phyloP scores from a whole-genome alignment of 805 yeast genomes.

The Vanderwaltozyma tropicalis region DNA sequence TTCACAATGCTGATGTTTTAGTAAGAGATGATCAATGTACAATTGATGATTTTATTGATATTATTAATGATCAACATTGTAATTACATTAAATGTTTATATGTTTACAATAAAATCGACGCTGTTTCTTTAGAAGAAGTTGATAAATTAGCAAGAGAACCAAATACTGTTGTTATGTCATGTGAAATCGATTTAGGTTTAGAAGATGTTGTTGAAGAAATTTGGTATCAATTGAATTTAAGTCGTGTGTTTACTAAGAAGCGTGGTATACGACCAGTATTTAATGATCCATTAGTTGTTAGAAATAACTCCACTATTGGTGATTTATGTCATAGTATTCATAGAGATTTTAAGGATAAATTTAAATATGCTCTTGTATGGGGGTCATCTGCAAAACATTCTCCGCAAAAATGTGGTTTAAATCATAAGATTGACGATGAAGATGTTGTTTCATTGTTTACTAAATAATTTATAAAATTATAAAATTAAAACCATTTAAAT shows the following conservation, averaged over 20 bases:
- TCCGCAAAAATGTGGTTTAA: conserved; percentile 92
- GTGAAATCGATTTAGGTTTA: conserved; percentile 78
- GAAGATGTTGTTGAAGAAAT: conserved; percentile 85
- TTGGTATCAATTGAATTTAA: conserved; percentile 76
- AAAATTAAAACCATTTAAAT: too few species aligned
- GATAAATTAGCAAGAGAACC: conserved; percentile 89
- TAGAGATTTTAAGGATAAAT: conserved; percentile 81
- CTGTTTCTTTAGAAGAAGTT: conserved; percentile 88
- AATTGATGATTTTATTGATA: conserved; percentile 87
- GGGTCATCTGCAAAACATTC: conserved; percentile 91
- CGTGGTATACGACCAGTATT: conserved; percentile 78
- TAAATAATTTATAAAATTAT: conserved; percentile 36
- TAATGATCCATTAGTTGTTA: conserved; percentile 82
- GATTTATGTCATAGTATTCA: conserved; percentile 88
- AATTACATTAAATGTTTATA: conserved; percentile 85
- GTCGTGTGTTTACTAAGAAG: conserved; percentile 79
- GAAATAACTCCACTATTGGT: conserved; percentile 67
- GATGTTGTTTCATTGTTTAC: conserved; percentile 90
- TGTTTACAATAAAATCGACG: conserved; percentile 90
- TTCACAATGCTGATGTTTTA: conserved; percentile 89
- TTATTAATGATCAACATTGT: conserved; percentile 77
- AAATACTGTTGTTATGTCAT: conserved; percentile 87
- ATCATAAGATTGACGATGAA: conserved; percentile 76
- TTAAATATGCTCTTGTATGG: conserved; percentile 94
- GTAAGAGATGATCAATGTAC: conserved; percentile 83